A percentile compares a stretch with the other conserved stretches of the same genome.
These are phyloP conservation scores for Wickerhamomyces chambardii DNA, from an alignment of 805 yeast species.

Conservation along the genomic window DNA sequence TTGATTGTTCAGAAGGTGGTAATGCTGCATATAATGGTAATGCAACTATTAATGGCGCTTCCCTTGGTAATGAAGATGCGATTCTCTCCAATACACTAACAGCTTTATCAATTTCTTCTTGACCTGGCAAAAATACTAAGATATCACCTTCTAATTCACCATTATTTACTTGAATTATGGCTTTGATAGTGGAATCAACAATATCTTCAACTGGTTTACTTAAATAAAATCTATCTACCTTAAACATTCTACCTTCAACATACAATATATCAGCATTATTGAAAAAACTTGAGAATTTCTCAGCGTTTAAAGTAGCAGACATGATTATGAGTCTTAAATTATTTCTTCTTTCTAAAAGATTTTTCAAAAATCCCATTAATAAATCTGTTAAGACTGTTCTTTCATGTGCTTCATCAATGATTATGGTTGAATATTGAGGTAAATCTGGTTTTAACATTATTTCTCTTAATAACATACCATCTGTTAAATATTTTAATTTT, in stretches of 20 bases:
- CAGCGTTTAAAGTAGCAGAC: slow-evolving; percentile 97
- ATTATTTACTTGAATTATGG: slow-evolving; percentile 70
- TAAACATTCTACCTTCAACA: slow-evolving; percentile 85
- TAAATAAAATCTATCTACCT: slow-evolving; percentile 68
- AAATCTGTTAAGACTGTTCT: slow-evolving; percentile 89
- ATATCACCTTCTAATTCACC: slow-evolving; percentile 79
- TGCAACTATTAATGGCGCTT: slow-evolving; percentile 68
- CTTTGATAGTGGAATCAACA: slow-evolving; percentile 67
- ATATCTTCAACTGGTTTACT: slow-evolving; percentile 65
- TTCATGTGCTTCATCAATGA: slow-evolving; percentile 97
- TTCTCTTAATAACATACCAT: slow-evolving; percentile 95
- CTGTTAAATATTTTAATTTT: slow-evolving; percentile 78
- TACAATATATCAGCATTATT: slow-evolving; percentile 71
- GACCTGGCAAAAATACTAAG: slow-evolving; percentile 91
- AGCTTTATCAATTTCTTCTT: slow-evolving; percentile 91
- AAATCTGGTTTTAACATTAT: slow-evolving; percentile 66
- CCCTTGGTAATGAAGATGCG: slow-evolving; percentile 59
- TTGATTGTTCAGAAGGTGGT: slow-evolving; percentile 74
- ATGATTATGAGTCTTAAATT: slow-evolving; percentile 70
- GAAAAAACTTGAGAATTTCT: slow-evolving; percentile 71
- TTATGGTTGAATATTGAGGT: slow-evolving; percentile 59
- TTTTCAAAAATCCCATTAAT: slow-evolving; percentile 79
- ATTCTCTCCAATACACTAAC: slow-evolving; percentile 50
- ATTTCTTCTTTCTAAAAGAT: slow-evolving; percentile 41
- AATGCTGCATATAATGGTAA: slow-evolving; percentile 91